Conservation (phyloP, 306 rosid species). For the Begonia masoniana region DNA sequence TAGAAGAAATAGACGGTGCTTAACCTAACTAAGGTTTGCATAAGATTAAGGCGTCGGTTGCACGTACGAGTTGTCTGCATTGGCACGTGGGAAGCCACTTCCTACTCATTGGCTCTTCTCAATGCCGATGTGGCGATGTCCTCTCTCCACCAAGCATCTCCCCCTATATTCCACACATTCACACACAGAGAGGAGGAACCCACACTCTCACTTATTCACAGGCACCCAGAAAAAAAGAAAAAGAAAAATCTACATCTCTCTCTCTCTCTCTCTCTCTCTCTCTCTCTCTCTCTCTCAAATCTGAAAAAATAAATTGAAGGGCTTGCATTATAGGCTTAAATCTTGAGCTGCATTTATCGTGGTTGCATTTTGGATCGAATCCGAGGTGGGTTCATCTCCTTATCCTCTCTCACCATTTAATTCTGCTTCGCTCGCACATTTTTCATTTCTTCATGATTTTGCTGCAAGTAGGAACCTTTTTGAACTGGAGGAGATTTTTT, state of each 20-base stretch:
- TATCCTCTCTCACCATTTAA: background rate
- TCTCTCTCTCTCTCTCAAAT: background rate
- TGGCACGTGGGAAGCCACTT: background rate
- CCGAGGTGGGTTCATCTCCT: background rate
- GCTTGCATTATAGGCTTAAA: background rate
- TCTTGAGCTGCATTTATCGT: background rate
- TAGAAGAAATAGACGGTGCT: too few relatives aligned
- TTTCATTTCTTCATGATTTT: background rate
- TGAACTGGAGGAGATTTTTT: background rate
- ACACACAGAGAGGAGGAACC: background rate
- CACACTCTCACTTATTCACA: background rate
- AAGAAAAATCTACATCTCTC: background rate
- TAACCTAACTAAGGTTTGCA: too few relatives aligned
- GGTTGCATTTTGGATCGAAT: conserved; percentile 1
- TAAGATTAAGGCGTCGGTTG: background rate
- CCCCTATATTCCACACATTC: background rate
- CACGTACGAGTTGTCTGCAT: background rate
- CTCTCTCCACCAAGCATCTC: background rate
- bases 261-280: too few relatives aligned
- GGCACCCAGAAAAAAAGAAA: background rate
- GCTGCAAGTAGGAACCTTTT: background rate
- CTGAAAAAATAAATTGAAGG: background rate
- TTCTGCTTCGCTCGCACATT: background rate
- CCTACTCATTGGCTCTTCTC: background rate
- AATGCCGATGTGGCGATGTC: background rate